Percentiles rank a stretch among this genome's conserved stretches.
phyloP scores from a whole-genome alignment of 352 stramenopile species.

The Pythium biforme region DNA sequence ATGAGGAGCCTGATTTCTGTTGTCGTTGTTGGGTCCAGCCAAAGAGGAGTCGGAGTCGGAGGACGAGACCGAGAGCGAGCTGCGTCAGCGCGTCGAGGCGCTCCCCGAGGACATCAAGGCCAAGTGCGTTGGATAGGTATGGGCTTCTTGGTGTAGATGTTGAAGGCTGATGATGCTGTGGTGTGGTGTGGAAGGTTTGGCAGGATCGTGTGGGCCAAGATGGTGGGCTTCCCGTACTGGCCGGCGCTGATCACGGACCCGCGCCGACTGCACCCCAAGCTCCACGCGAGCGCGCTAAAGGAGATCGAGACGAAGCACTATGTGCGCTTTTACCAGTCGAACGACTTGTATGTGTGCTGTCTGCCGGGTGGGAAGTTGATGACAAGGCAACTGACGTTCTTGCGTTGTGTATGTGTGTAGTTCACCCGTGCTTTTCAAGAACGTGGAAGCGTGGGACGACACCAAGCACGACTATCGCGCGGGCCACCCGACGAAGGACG shows the following conservation, averaged over 20 bases:
- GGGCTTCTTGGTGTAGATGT: background rate
- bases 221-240: constrained; percentile 82
- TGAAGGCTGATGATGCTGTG: background rate
- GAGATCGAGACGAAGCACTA: constrained; percentile 67
- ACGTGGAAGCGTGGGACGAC: constrained; percentile 74
- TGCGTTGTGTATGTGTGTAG: constrained; percentile 24
- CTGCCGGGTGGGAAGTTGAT: too few relatives aligned
- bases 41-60: constrained; percentile 43
- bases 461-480: constrained; percentile 62
- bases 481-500: constrained; percentile 61
- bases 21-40: constrained; percentile 10
- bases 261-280: constrained; percentile 38
- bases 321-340: constrained; percentile 78
- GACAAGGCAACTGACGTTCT: background rate
- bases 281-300: constrained; percentile 49
- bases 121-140: constrained; percentile 31
- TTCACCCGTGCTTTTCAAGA: constrained; percentile 55
- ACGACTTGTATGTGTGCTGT: constrained; percentile 57
- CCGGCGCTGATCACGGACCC: constrained; percentile 73
- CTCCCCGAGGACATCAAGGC: constrained; percentile 56
- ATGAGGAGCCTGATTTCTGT: background rate
- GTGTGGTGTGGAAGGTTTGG: constrained; percentile 45
- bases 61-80: constrained; percentile 33
- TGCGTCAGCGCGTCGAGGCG: constrained; percentile 39
- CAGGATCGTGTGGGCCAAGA: constrained; percentile 80